Evolutionary conservation across 2,329 filamentous ascomycete species (phyloP), one percentile per base, ranked within the genome.

Genomic region (Boeremia exigua): DNA sequence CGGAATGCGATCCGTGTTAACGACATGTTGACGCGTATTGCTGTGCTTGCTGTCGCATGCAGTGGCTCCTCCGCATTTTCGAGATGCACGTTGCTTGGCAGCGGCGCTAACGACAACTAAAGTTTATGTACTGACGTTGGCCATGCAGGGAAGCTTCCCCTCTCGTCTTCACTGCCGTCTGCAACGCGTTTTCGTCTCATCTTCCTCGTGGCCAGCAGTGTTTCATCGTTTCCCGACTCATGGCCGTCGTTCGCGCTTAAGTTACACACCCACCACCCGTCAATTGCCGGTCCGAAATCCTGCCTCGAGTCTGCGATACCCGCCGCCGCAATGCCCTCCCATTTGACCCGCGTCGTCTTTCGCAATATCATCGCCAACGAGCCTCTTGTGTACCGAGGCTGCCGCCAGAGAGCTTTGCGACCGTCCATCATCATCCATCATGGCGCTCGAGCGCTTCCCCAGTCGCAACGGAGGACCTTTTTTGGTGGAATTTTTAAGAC

Each of bases 401-500:
- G 79, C 59, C 63, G 78, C 25, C 69, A 74, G 47, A 78, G 62
- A 61, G 58, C 68, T 60, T 11, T 69, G 66, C 62, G 65, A 25
- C 59, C 66, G n/a, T 66, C 58, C 11, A 39, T 63, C 27, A 14
- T 56, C 5, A 55, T 54, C 2, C 64, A 63, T 1, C 49, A 72
- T 70, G 69, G 61, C 58, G 27, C 58, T 34, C 62, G 53, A 27
- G 19, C 56, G 12, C 45, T 65, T 0, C 46, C 63, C 3, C 60
- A 60, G 14, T 48, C 72, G 6, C 79, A 82, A 60, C 76, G 79
- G 44, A 79, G 87, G 59, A 82, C 82, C 3, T 86, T 93, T 54
- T 82, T 92, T 65, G 82, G 82, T 25, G 78, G 92, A 42, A 84
- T 90, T 59, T 85, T 90, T 62, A 86, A 86, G 65, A 78, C 85